These are phyloP conservation scores for Plasmodium fragile DNA, from an alignment of 169 alveolate species.

Conservation along the genomic window DNA sequence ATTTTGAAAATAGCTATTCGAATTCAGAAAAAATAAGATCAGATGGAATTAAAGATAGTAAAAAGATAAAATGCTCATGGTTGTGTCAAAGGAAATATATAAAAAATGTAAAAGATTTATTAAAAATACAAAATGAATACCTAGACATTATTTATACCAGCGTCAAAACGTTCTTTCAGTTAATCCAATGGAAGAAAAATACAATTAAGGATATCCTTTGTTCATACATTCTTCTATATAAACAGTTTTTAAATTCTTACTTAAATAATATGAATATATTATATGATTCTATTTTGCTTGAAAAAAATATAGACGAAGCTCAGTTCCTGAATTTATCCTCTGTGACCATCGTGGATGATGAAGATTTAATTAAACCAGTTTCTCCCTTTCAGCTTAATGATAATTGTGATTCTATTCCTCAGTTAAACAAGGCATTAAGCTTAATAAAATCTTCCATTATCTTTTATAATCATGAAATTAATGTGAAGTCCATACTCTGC, in stretches of 20 bases:
- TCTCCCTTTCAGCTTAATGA: slow-evolving; percentile 27
- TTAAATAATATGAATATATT: slow-evolving; percentile 67
- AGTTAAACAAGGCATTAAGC: slow-evolving; percentile 49
- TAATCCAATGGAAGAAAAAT: slow-evolving; percentile 71
- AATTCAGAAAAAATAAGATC: slow-evolving; percentile 66
- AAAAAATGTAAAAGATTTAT: slow-evolving; percentile 58
- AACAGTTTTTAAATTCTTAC: slow-evolving; percentile 54
- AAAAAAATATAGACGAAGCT: slow-evolving; percentile 34
- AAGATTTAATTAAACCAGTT: slow-evolving; percentile 36
- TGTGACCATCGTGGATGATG: slow-evolving; percentile 24
- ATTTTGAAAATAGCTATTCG: slow-evolving; percentile 75
- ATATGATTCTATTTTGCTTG: slow-evolving; percentile 62
- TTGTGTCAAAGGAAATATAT: slow-evolving; percentile 74
- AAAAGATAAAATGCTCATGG: slow-evolving; percentile 76
- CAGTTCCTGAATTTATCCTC: slow-evolving; percentile 55
- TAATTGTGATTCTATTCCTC: slow-evolving; percentile 19
- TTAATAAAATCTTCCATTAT: slow-evolving; percentile 28
- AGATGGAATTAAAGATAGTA: slow-evolving; percentile 56
- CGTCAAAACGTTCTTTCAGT: slow-evolving; percentile 67
- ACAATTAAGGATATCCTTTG: slow-evolving; percentile 47
- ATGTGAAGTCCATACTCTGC: slow-evolving; percentile 58
- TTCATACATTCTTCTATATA: slow-evolving; percentile 66
- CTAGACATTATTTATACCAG: slow-evolving; percentile 31
- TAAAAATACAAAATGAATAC: slow-evolving; percentile 71
- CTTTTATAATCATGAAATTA: slow-evolving; percentile 42